A percentile compares a stretch with the other conserved stretches of the same genome.
phyloP scores from a whole-genome alignment of 2,329 filamentous ascomycete species.

The Coniochaeta sp. region DNA sequence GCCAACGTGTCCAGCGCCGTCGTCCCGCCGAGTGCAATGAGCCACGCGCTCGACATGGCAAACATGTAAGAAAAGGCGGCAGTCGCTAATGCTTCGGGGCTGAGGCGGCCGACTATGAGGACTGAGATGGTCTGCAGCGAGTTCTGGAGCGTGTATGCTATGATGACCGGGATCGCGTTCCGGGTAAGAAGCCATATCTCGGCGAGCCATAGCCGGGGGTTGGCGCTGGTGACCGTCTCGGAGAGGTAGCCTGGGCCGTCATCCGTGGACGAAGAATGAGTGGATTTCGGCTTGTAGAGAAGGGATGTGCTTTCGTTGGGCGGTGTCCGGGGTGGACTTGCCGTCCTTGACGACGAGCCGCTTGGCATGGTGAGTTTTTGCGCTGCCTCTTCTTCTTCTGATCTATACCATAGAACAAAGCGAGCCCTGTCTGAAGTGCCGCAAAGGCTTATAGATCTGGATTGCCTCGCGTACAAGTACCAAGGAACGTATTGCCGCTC shows the following conservation, averaged over 20 bases:
- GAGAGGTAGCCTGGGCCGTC: background rate
- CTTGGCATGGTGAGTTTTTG: conserved; percentile 4
- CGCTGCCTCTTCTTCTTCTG: background rate
- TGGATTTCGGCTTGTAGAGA: conserved; percentile 7
- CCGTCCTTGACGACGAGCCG: conserved; percentile 6
- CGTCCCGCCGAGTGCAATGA: conserved; percentile 77
- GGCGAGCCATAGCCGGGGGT: conserved; percentile 25
- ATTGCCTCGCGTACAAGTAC: background rate
- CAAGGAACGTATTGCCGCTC: background rate
- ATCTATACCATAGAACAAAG: background rate
- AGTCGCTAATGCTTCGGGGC: conserved; percentile 71
- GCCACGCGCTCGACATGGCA: conserved; percentile 81
- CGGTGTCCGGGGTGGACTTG: conserved; percentile 2
- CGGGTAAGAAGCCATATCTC: conserved; percentile 64
- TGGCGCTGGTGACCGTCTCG: background rate
- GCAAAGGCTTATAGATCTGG: background rate
- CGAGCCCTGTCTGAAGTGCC: background rate
- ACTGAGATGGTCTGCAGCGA: conserved; percentile 78
- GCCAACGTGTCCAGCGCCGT: conserved; percentile 82
- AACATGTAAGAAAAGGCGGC: conserved; percentile 92
- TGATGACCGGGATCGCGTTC: conserved; percentile 67
- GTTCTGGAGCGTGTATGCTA: conserved; percentile 82
- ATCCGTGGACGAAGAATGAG: background rate
- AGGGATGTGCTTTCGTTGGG: conserved; percentile 10
- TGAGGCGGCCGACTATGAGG: conserved; percentile 70